phyloP scores from a whole-genome alignment of 176 grass and related monocot genomes.

The Oryza glumipatula region DNA sequence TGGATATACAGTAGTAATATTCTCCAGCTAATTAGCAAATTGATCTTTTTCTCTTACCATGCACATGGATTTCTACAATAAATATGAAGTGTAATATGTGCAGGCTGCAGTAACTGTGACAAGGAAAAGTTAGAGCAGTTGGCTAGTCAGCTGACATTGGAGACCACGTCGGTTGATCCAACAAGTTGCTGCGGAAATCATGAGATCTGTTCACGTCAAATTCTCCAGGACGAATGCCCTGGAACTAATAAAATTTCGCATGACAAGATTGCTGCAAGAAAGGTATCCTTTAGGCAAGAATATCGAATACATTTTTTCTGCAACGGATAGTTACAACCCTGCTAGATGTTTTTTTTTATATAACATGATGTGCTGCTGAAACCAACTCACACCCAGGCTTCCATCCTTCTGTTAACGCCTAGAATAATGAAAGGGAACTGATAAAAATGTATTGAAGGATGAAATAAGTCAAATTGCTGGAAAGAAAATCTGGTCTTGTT shows the following conservation, averaged over 20 bases:
- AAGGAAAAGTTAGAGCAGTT: constrained; percentile 45
- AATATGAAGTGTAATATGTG: constrained; percentile 36
- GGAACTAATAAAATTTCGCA: constrained; percentile 45
- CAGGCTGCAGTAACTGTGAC: constrained; percentile 44
- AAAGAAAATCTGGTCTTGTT: background rate
- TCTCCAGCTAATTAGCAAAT: constrained; percentile 32
- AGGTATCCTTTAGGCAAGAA: constrained; percentile 57
- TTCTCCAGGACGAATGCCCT: constrained; percentile 73
- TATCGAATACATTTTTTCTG: background rate
- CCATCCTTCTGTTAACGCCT: constrained; percentile 4
- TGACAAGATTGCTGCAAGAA: constrained; percentile 73
- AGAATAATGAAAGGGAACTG: constrained; percentile 7
- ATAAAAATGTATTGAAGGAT: constrained; percentile 20
- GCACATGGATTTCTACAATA: constrained; percentile 14
- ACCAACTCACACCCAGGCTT: constrained; percentile 21
- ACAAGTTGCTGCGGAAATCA: constrained; percentile 80
- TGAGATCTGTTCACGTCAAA: constrained; percentile 92
- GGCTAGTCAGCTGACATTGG: constrained; percentile 43
- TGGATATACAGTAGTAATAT: constrained; percentile 40
- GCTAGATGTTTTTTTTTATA: background rate
- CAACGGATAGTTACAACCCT: background rate
- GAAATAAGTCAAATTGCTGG: background rate
- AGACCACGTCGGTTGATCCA: constrained; percentile 49
- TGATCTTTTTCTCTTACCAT: constrained; percentile 38
- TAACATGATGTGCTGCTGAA: constrained; percentile 17